Evolutionary conservation across 164 flowering plant species (phyloP).

Genomic region (Akebia trifoliata): DNA sequence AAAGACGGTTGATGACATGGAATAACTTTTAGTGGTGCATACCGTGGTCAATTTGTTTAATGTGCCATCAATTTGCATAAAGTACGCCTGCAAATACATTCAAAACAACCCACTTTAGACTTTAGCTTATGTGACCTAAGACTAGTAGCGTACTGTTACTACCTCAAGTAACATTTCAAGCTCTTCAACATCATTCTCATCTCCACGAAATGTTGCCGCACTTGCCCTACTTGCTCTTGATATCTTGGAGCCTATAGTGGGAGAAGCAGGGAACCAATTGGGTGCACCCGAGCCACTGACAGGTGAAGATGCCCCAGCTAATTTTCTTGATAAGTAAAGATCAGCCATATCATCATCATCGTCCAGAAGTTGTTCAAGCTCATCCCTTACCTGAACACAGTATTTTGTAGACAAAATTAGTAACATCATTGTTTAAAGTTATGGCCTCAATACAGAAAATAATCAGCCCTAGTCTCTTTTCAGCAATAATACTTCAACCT

Average conservation of each 20-base stretch:
- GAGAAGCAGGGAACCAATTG: constrained; percentile 71
- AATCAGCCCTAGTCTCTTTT: neutral
- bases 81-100: constrained; percentile 76
- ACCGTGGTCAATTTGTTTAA: constrained; percentile 90
- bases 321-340: constrained; percentile 81
- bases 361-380: constrained; percentile 91
- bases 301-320: constrained; percentile 58
- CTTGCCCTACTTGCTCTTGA: constrained; percentile 83
- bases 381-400: constrained; percentile 74
- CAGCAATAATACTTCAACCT: neutral
- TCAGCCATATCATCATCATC: constrained; percentile 99
- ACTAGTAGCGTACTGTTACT: constrained; percentile 5
- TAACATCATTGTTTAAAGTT: neutral
- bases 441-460: neutral
- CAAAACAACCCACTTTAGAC: constrained; percentile 11
- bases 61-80: constrained; percentile 95
- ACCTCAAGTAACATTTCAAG: constrained; percentile 98
- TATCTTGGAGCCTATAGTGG: constrained; percentile 65
- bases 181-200: constrained; percentile 92
- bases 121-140: neutral
- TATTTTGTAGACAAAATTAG: neutral
- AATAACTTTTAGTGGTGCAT: constrained; percentile 19
- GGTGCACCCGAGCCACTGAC: constrained; percentile 55
- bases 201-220: constrained; percentile 61
- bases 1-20: neutral